Percentiles rank a stretch among this genome's conserved stretches.
Conservation (phyloP, 78 protist species). For the Anaeramoeba flamelloides region DNA sequence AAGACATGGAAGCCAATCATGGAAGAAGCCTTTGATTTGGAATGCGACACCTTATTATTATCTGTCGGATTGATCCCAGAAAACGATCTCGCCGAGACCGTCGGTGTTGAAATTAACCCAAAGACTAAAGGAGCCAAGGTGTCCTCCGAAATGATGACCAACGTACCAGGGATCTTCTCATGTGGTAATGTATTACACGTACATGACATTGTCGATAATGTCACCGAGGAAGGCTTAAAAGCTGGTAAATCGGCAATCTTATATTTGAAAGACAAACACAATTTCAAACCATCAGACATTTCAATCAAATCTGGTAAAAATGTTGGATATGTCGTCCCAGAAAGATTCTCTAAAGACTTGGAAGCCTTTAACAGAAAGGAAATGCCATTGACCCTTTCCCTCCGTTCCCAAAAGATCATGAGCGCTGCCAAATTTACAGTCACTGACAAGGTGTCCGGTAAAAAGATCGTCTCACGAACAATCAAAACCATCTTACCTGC, state of each 20-base stretch:
- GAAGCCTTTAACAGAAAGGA: too few species aligned
- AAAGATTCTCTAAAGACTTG: not conserved
- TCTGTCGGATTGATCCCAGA: constrained; percentile 1
- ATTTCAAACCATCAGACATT: not conserved
- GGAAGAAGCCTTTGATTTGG: not conserved
- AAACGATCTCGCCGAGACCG: not conserved
- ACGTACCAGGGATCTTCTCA: not conserved
- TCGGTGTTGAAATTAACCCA: not conserved
- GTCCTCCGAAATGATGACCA: not conserved
- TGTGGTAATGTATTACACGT: not conserved
- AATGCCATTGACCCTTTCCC: too few species aligned
- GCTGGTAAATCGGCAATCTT: not conserved
- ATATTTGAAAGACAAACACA: not conserved
- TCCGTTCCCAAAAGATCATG: not conserved
- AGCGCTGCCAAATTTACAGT: not conserved
- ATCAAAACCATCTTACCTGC: not conserved
- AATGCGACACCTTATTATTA: not conserved
- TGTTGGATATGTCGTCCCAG: not conserved
- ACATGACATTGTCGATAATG: not conserved
- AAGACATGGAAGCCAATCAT: not conserved
- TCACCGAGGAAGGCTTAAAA: not conserved
- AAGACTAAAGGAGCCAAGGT: not conserved
- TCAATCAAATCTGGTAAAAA: not conserved
- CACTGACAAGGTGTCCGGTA: not conserved
- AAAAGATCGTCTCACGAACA: not conserved